Conservation (phyloP, 2,329 filamentous ascomycete genomes). For the Aspergillus versicolor region DNA sequence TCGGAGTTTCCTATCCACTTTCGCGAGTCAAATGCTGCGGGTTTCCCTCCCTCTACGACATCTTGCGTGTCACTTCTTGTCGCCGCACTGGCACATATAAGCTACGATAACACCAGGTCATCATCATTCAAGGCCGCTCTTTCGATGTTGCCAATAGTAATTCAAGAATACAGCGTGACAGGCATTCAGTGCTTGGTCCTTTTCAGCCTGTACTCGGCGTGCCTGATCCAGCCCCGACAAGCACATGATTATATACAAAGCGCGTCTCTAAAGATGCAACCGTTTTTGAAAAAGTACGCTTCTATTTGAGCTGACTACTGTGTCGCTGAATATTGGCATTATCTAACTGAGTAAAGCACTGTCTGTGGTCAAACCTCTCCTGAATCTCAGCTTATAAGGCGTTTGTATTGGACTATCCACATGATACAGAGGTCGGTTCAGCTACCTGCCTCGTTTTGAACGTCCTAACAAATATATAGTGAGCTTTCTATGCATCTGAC, state of each 20-base stretch:
- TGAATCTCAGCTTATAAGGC: not conserved
- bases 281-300: not conserved
- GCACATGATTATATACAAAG: not conserved
- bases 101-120: not conserved
- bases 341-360: not conserved
- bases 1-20: not conserved
- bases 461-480: not conserved
- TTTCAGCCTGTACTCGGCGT: constrained; percentile 2
- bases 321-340: too few species aligned
- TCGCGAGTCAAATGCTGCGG: not conserved
- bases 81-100: not conserved
- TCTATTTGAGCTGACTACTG: too few species aligned
- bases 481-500: not conserved
- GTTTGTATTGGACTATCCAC: not conserved
- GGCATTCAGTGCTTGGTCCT: constrained; percentile 1
- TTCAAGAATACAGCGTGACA: not conserved
- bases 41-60: not conserved
- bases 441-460: not conserved
- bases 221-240: not conserved
- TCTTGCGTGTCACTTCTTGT: constrained; percentile 3
- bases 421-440: not conserved
- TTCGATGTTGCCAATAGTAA: not conserved
- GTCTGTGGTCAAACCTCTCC: not conserved
- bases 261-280: not conserved
- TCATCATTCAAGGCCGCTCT: not conserved